Percentiles rank a stretch among this genome's conserved stretches.
Conservation (phyloP, 768 basidiomycete genomes). For the Xerocomus potaroensis region DNA sequence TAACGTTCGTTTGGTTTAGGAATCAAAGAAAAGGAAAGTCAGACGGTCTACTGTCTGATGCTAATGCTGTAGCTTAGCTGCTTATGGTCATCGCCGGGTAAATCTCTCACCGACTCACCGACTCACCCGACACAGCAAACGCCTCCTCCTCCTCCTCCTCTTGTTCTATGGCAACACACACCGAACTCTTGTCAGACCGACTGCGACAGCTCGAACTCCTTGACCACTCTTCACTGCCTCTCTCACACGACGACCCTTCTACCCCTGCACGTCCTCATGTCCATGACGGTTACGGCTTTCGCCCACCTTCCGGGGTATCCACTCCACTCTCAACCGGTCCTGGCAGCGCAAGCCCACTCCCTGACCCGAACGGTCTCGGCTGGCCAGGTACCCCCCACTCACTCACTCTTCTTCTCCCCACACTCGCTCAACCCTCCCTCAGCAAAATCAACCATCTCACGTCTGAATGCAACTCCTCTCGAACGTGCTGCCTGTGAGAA, state of each 20-base stretch:
- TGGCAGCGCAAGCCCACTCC: conserved; percentile 36
- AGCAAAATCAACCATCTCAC: conserved; percentile 89
- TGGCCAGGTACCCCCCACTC: conserved; percentile 85
- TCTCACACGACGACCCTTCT: no score
- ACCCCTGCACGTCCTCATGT: conserved; percentile 27
- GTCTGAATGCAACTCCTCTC: conserved; percentile 73
- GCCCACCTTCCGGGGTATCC: conserved; percentile 59
- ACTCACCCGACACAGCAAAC: conserved; percentile 8
- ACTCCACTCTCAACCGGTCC: conserved; percentile 48
- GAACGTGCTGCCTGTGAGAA: conserved; percentile 71
- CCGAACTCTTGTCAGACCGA: conserved; percentile 41
- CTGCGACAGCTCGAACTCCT: conserved; percentile 45
- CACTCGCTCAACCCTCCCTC: conserved; percentile 13
- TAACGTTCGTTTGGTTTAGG: conserved; percentile 31
- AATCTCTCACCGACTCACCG: not conserved
- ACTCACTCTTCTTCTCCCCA: conserved; percentile 4
- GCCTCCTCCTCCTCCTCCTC: no score
- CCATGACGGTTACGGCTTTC: conserved; percentile 81
- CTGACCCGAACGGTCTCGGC: conserved; percentile 72
- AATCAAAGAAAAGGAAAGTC: no score
- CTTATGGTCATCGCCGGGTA: no score
- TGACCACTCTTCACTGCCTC: no score
- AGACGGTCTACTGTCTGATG: no score
- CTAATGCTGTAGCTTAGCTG: no score
- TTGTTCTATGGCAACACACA: not conserved